These are phyloP conservation scores for Syzygium oleosum DNA, from an alignment of 345 rosid genomes.

Conservation along the genomic window DNA sequence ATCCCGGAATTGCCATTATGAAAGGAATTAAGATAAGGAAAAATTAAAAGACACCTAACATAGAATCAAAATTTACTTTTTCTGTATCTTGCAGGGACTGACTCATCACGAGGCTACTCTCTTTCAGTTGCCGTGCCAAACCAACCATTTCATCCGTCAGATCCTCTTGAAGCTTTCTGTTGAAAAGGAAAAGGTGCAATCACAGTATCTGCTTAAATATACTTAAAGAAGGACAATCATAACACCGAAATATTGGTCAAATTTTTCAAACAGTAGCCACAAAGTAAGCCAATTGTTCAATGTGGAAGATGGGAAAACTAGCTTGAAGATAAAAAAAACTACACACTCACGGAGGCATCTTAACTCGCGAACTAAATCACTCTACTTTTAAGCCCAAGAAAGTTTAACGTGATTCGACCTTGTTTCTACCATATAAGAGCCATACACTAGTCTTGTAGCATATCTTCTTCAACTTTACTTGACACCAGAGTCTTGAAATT, in stretches of 20 bases:
- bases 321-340: neutral
- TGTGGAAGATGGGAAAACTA: neutral
- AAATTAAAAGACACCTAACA: neutral
- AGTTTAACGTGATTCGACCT: neutral
- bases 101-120: constrained; percentile 73
- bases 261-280: neutral
- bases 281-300: neutral
- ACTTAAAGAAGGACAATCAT: neutral
- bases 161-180: constrained; percentile 78
- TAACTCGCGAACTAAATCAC: neutral
- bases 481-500: neutral
- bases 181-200: neutral
- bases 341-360: neutral
- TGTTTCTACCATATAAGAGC: neutral
- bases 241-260: neutral
- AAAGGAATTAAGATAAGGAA: neutral
- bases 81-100: constrained; percentile 76
- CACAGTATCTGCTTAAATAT: neutral
- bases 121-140: constrained; percentile 81
- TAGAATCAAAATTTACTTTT: constrained; percentile 28
- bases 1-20: neutral
- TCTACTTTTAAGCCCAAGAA: neutral
- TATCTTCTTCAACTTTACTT: neutral
- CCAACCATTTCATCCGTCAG: constrained; percentile 93
- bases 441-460: neutral